phyloP scores from a whole-genome alignment of 768 basidiomycete species.

The Xerocomus spinulosus region DNA sequence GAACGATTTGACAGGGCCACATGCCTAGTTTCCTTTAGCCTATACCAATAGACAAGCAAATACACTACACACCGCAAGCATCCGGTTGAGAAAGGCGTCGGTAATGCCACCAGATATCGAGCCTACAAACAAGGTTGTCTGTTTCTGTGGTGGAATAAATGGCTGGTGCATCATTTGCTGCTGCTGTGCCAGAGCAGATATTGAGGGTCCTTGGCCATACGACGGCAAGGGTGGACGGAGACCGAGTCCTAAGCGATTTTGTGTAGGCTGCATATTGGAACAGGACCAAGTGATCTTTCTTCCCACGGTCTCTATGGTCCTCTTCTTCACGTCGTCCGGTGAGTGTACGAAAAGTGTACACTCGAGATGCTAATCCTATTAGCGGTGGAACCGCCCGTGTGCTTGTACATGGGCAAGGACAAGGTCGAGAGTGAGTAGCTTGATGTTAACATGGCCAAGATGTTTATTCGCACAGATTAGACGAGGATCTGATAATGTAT shows the following conservation, averaged over 20 bases:
- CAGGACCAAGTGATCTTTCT: too few relatives aligned
- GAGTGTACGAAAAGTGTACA: neutral
- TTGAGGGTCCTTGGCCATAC: constrained; percentile 89
- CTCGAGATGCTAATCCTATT: neutral
- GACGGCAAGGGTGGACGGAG: constrained; percentile 84
- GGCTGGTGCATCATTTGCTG: constrained; percentile 59
- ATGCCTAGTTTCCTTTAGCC: constrained; percentile 53
- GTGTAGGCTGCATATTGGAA: constrained; percentile 61
- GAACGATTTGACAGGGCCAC: constrained; percentile 84
- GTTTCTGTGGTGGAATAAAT: constrained; percentile 67
- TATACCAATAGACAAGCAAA: neutral
- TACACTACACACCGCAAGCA: constrained; percentile 63
- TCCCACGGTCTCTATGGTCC: constrained; percentile 42
- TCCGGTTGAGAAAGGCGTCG: constrained; percentile 71
- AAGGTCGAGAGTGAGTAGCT: constrained; percentile 82
- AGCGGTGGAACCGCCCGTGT: constrained; percentile 62
- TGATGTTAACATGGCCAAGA: neutral
- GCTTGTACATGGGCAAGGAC: constrained; percentile 93
- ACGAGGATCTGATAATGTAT: constrained; percentile 93
- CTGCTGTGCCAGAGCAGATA: constrained; percentile 86
- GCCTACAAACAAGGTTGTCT: constrained; percentile 82
- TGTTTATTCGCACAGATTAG: constrained; percentile 41
- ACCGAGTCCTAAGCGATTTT: constrained; percentile 82
- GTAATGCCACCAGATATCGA: constrained; percentile 93
- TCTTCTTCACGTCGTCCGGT: constrained; percentile 59